Evolutionary conservation across 2,329 filamentous ascomycete genomes (phyloP), one percentile per base, ranked within the genome.

Genomic region (Pseudogymnoascus sp.): DNA sequence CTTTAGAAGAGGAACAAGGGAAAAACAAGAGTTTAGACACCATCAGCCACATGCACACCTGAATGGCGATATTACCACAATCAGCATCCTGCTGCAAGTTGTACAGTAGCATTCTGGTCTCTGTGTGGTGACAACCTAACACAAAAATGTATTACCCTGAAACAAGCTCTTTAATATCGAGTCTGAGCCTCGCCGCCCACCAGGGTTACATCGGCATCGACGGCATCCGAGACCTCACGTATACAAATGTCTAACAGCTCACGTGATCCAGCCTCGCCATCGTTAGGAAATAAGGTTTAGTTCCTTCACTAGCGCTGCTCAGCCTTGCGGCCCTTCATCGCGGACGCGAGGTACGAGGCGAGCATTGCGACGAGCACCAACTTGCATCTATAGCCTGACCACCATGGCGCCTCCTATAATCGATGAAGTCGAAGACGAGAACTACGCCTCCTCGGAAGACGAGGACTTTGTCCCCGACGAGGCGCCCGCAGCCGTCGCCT

Each of bases 391-490:
- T 7, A 31, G 5, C 33, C 3, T 4, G 17, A 17, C 2, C 17
- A 61, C 19, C 15, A 61, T 61, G 59, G 59, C 59, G 77, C 72
- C 75, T 78, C 71, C 75, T 74, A 71, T 74, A 70, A 74, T 74
- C 73, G 74, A 71, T 67, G 42, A 47, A n/a, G 42, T 67, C 17
- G 67, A 67, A 3, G 71, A 73, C 31, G 82, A 83, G 65, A 77
- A 84, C 64, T 90, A 90, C 69, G 83, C 80, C 15, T 90, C 87
- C 1, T 87, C 87, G 3, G 85, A 90, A 68, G 88, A 91, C 72
- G 89, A 87, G 9, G 87, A 91, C 71, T 91, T 91, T 66, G 82
- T 86, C 23, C 84, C 83, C n/a, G 85, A 85, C 53, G 78, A 79
- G 17, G 80, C 71, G 28, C 70, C 75, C 38, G 73, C 70, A 13